These are phyloP conservation scores for Podaxis mareebaensis DNA, from an alignment of 768 basidiomycete species.

Conservation along the genomic window DNA sequence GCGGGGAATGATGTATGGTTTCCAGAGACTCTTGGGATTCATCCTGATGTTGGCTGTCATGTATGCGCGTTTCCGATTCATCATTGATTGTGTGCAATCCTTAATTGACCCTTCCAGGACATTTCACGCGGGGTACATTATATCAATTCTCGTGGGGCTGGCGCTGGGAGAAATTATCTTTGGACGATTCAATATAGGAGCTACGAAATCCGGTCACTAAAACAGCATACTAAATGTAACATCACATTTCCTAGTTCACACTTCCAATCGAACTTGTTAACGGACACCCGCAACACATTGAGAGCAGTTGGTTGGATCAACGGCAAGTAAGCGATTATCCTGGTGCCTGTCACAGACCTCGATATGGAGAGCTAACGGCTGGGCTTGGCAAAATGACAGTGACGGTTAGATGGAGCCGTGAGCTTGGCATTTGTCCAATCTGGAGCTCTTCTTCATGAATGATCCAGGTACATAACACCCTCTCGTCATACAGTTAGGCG, in stretches of 20 bases:
- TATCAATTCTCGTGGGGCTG: slow-evolving; percentile 69
- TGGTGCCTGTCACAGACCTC: neutral
- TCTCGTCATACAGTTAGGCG: neutral
- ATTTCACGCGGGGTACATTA: slow-evolving; percentile 76
- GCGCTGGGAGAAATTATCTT: slow-evolving; percentile 76
- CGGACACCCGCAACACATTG: neutral
- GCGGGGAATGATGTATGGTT: slow-evolving; percentile 63
- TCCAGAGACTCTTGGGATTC: slow-evolving; percentile 66
- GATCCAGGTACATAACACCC: neutral
- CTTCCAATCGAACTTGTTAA: neutral
- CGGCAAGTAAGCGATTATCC: neutral
- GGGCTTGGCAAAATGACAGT: neutral
- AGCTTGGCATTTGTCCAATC: slow-evolving; percentile 8
- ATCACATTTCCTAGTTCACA: neutral
- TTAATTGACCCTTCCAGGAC: slow-evolving; percentile 53
- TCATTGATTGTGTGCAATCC: neutral
- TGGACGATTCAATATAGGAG: slow-evolving; percentile 44
- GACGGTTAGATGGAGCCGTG: neutral
- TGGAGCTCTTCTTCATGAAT: neutral
- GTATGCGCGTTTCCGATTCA: slow-evolving; percentile 41
- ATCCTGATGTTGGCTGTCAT: slow-evolving; percentile 81
- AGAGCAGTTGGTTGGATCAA: neutral
- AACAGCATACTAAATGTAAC: slow-evolving; percentile 6
- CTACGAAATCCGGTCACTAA: slow-evolving; percentile 21
- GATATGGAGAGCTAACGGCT: neutral